These are phyloP conservation scores for Acacia crassicarpa DNA, from an alignment of 306 rosid species.

Conservation along the genomic window DNA sequence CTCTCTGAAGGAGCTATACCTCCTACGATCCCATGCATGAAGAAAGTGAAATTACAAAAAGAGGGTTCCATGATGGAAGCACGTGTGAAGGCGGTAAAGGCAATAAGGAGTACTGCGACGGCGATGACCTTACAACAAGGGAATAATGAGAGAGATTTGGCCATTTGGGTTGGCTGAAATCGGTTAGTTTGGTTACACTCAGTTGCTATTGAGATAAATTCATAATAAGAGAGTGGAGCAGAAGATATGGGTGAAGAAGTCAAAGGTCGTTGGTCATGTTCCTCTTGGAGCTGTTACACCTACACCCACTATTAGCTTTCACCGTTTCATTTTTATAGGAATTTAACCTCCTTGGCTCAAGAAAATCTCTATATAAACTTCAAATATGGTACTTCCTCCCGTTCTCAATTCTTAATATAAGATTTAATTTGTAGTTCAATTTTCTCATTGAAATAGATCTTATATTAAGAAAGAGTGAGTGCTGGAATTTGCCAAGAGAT, in stretches of 20 bases:
- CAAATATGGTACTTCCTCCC: neutral
- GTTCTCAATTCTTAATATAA: too few relatives aligned
- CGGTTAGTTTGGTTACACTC: neutral
- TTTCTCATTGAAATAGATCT: too few relatives aligned
- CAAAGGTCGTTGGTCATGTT: neutral
- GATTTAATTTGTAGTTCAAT: too few relatives aligned
- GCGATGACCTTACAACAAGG: neutral
- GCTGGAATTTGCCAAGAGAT: neutral
- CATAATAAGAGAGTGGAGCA: conserved; percentile 2
- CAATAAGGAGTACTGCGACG: conserved; percentile 22
- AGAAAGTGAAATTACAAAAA: conserved; percentile 31
- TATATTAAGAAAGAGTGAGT: too few relatives aligned
- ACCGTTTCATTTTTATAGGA: neutral
- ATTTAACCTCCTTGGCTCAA: neutral
- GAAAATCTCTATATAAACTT: neutral
- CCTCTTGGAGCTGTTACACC: neutral
- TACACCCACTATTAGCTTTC: neutral
- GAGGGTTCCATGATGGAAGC: neutral
- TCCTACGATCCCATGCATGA: conserved; percentile 46
- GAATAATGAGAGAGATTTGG: neutral
- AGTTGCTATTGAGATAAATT: neutral
- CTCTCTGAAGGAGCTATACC: conserved; percentile 49
- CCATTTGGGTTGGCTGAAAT: conserved; percentile 10
- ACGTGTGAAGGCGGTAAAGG: neutral
- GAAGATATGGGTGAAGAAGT: conserved; percentile 15